Base-by-base conservation (phyloP, 2,329 filamentous ascomycete species). In the Chrysoporthe deuterocubensis region DNA sequence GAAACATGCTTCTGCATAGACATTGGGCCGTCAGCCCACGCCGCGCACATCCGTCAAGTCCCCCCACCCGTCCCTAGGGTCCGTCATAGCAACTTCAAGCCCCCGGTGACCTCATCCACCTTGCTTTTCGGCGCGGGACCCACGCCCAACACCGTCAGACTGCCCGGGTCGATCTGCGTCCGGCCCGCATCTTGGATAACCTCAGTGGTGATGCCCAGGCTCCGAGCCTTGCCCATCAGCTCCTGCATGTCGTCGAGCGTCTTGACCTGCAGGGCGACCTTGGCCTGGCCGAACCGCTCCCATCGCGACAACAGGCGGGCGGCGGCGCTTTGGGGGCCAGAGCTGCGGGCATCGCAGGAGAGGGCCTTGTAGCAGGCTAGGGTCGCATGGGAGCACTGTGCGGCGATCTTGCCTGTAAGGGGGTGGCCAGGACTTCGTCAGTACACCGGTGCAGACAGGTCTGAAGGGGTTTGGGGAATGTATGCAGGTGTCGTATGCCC, bases 311-410 rank as follows among this genome's bases (percentile, higher is more conserved):
- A 87, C 64, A 97, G 82, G 56, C 82, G 82, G 66, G 89, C 87
- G 59, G 85, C 83, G 16, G 87, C 78, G 34, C 84, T 84, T 48
- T 82, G 79, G 52, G 86, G 81, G 40, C 68, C 68, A 64, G 84
- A 81, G 64, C 81, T 78, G 2, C 83, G 79, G n/a, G 87, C 82
- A 65, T 82, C 79, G 57, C 83, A 80, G 67, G 88, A 81, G 71
- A 96, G 89, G 68, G 89, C 83, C 82, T 97, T 98, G 89, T 97
- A 99, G 87, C 95, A 98, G 66, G 95, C 94, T 67, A 99, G 89
- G 3, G 95, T 97, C n/a, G 96, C 96, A 80, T 98, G 96, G 62
- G 91, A 92, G 81, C 92, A 95, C 81, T 98, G 96, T 8, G 96
- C 96, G 67, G 93, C 96, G 75, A 98, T 97, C 85, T 99, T 99